Evolutionary conservation across 2,329 filamentous ascomycete genomes (phyloP), one percentile per base, ranked within the genome.

Genomic region (Ascochyta koolunga): DNA sequence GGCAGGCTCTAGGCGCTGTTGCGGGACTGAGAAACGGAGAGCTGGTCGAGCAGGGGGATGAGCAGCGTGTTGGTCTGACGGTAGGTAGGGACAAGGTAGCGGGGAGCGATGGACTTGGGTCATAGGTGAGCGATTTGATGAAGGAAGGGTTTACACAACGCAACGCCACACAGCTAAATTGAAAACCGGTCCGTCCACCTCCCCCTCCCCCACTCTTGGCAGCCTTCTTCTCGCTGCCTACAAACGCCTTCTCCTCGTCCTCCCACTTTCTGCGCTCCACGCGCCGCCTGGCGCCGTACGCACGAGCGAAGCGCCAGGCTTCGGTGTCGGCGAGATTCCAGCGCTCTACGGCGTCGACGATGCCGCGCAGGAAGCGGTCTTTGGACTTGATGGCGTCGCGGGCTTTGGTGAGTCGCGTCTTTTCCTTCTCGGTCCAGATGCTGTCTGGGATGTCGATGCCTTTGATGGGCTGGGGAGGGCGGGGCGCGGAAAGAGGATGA

Each of bases 241-340:
- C 83, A 69, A 84, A 91, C 62, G 79, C 82, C 58, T 81, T 81
- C 76, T 91, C 88, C 56, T 89, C 83, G 57, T 87, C 83, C 69
- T 90, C 87, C 88, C 89, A 93, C 65, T 83, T 79, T 61, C 79
- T 71, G 51, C 88, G 78, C 78, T 91, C 89, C 39, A 88, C 78
- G 22, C 80, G 76, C 36, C 82, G 78, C 32, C 89, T 77, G 16
- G 88, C 88, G 44, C 86, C 77, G 59, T 83, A 91, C 0, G 89
- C 89, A 32, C 86, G 78, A 5, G 86, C 82, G 67, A 93, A 93
- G 65, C 84, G 85, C 89, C 89, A 93, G 1, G 86, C 86, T 74
- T 93, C 89, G 1, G 86, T 87, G 65, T 93, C 90, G 0, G 86
- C 88, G 60, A 91, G 70, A 68, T 83, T 80, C 64, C 80, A 82